A percentile compares a stretch with the other conserved stretches of the same genome.
Evolutionary conservation across 495 filamentous ascomycete species (phyloP).

Genomic region (Pyrenopolyporus hunteri): DNA sequence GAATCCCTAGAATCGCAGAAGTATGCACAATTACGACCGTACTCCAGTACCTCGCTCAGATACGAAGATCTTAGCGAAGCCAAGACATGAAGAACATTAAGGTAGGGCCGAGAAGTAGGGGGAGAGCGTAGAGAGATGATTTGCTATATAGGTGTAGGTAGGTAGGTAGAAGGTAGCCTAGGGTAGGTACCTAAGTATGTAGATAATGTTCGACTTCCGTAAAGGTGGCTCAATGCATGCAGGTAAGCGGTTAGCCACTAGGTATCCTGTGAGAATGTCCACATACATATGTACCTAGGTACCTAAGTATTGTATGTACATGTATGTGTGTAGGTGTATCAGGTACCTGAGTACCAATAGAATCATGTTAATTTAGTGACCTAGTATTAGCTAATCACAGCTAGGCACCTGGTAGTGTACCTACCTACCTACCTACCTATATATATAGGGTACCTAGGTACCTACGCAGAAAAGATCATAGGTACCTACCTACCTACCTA

Average conservation of each 20-base stretch:
- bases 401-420: not conserved
- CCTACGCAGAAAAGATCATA: too few relatives aligned
- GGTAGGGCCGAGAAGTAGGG: not conserved
- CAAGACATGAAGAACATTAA: not conserved
- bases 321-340: not conserved
- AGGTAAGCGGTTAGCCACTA: not conserved
- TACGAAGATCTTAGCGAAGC: not conserved
- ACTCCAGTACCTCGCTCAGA: too few relatives aligned
- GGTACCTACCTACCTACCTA: too few relatives aligned
- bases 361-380: too few relatives aligned
- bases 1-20: not conserved
- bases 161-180: not conserved
- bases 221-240: slow-evolving; percentile 1
- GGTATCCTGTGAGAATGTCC: too few relatives aligned
- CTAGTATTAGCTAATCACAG: too few relatives aligned
- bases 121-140: not conserved
- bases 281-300: too few relatives aligned
- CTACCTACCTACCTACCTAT: too few relatives aligned
- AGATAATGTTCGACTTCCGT: not conserved
- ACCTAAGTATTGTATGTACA: too few relatives aligned
- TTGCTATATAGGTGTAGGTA: not conserved
- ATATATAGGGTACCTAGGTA: too few relatives aligned
- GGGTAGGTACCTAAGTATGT: not conserved
- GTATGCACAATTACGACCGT: too few relatives aligned
- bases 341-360: too few relatives aligned